phyloP scores from a whole-genome alignment of 2,329 filamentous ascomycete species.

The Dothistroma pini region DNA sequence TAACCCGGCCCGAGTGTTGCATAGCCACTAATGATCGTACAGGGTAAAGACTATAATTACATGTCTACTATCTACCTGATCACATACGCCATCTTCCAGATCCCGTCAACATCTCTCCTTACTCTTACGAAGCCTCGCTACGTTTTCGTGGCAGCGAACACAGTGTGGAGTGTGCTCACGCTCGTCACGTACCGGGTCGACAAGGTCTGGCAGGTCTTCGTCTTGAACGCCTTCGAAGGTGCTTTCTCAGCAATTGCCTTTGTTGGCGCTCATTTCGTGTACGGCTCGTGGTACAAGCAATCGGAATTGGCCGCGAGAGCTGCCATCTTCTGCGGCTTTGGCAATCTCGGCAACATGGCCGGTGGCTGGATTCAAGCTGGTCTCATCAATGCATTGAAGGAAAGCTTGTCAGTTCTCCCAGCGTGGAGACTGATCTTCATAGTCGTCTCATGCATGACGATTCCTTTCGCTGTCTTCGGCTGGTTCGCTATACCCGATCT shows the following conservation, averaged over 20 bases:
- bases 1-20: not conserved
- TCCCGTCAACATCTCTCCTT: conserved; percentile 43
- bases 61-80: conserved; percentile 33
- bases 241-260: conserved; percentile 45
- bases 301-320: conserved; percentile 42
- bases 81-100: conserved; percentile 45
- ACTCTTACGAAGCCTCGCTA: conserved; percentile 40
- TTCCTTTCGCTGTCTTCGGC: conserved; percentile 42
- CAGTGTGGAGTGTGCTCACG: conserved; percentile 44
- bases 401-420: conserved; percentile 34
- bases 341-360: conserved; percentile 44
- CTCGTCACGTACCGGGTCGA: conserved; percentile 44
- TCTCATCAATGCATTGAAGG: conserved; percentile 37
- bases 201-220: conserved; percentile 44
- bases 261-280: conserved; percentile 45
- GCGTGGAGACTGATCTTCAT: conserved; percentile 47
- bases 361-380: conserved; percentile 47
- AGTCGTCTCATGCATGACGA: conserved; percentile 42
- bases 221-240: conserved; percentile 45
- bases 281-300: conserved; percentile 45
- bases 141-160: conserved; percentile 44
- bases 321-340: conserved; percentile 44
- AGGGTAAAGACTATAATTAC: conserved; percentile 22
- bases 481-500: conserved; percentile 47
- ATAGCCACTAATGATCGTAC: not conserved